These are phyloP conservation scores for Cornus kousa DNA, from an alignment of 148 eudicot species.

Conservation along the genomic window DNA sequence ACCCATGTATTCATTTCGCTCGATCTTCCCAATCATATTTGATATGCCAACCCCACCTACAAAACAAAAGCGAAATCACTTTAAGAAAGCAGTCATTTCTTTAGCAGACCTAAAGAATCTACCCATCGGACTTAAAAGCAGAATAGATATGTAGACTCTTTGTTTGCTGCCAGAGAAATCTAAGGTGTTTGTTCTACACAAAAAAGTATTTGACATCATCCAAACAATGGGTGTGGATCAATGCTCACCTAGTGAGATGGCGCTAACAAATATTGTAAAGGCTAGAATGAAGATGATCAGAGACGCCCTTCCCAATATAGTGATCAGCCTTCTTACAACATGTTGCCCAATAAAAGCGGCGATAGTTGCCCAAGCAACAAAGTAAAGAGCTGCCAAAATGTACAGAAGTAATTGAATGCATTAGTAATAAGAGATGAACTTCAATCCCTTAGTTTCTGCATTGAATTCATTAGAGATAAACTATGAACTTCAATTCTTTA, in stretches of 20 bases:
- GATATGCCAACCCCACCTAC: slow-evolving; percentile 83
- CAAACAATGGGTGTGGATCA: neutral
- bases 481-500: neutral
- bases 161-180: neutral
- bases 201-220: neutral
- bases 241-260: slow-evolving; percentile 71
- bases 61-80: neutral
- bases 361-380: slow-evolving; percentile 60
- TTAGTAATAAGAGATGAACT: neutral
- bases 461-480: no score
- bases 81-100: neutral
- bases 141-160: neutral
- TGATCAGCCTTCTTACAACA: slow-evolving; percentile 69
- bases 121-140: neutral
- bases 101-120: neutral
- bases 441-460: no score
- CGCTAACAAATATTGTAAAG: slow-evolving; percentile 74
- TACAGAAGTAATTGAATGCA: neutral
- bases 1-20: slow-evolving; percentile 79
- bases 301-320: slow-evolving; percentile 71
- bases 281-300: slow-evolving; percentile 84
- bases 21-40: slow-evolving; percentile 70
- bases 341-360: slow-evolving; percentile 87
- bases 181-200: neutral
- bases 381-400: slow-evolving; percentile 50